phyloP scores from a whole-genome alignment of 192 early-diverging fungal species.

The Powellomyces hirtus region DNA sequence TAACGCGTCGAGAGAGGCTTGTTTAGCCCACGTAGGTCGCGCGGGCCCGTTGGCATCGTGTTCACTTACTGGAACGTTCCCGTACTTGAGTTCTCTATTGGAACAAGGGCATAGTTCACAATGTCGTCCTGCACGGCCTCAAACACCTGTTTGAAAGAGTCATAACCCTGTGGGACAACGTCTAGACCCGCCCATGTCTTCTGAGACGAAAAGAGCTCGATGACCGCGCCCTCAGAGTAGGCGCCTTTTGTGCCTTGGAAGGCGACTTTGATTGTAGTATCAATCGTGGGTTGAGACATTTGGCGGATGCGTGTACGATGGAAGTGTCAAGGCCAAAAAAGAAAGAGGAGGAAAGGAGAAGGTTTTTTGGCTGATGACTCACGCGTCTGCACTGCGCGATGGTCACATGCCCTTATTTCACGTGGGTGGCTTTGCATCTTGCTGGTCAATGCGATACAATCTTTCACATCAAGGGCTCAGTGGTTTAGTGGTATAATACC shows the following conservation, averaged over 20 bases:
- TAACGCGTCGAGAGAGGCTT: neutral
- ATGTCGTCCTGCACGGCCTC: conserved; percentile 21
- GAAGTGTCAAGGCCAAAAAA: too few relatives aligned
- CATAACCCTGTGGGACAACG: conserved; percentile 9
- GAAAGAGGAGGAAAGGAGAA: too few relatives aligned
- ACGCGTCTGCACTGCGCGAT: too few relatives aligned
- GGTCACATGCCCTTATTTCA: too few relatives aligned
- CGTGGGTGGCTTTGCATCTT: too few relatives aligned
- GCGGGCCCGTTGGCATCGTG: too few relatives aligned
- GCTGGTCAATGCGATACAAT: too few relatives aligned
- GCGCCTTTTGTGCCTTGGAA: conserved; percentile 25
- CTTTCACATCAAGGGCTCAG: too few relatives aligned
- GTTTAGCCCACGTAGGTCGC: neutral
- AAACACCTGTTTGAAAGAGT: conserved; percentile 24
- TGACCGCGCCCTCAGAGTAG: conserved; percentile 31
- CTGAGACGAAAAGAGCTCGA: conserved; percentile 25
- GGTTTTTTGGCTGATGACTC: too few relatives aligned
- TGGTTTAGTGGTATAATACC: too few relatives aligned
- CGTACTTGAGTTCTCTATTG: conserved; percentile 34
- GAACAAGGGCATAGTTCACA: conserved; percentile 26
- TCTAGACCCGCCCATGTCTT: neutral
- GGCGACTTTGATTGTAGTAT: conserved; percentile 9
- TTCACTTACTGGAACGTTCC: conserved; percentile 36
- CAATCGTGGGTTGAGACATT: too few relatives aligned
- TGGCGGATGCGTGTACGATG: too few relatives aligned